A percentile compares a stretch with the other conserved stretches of the same genome.
Conservation (phyloP, 2,329 filamentous ascomycete genomes). For the Stemphylium beticola region DNA sequence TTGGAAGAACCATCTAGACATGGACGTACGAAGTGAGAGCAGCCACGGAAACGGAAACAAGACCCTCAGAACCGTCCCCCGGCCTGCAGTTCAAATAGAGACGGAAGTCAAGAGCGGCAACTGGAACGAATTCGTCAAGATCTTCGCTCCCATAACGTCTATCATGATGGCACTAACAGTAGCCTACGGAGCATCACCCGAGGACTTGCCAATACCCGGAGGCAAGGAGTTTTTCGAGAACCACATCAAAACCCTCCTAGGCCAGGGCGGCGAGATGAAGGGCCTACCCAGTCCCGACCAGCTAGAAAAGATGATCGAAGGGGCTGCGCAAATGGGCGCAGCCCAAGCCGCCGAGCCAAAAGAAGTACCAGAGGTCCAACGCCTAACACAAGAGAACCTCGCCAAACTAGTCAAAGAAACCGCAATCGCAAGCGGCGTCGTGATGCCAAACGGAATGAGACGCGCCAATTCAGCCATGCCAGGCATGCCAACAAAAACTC, state of each 20-base stretch:
- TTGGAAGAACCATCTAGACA: slow-evolving; percentile 51
- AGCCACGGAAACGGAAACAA: slow-evolving; percentile 39
- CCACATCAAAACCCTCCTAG: slow-evolving; percentile 41
- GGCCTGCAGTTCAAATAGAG: slow-evolving; percentile 53
- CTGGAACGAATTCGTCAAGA: slow-evolving; percentile 60
- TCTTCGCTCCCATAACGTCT: slow-evolving; percentile 59
- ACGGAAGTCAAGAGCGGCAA: slow-evolving; percentile 58
- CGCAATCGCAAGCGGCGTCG: slow-evolving; percentile 44
- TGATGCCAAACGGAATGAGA: slow-evolving; percentile 39
- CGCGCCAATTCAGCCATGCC: slow-evolving; percentile 39
- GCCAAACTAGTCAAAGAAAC: slow-evolving; percentile 48
- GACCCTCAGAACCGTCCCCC: slow-evolving; percentile 42
- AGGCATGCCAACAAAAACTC: slow-evolving; percentile 30
- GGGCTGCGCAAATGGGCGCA: slow-evolving; percentile 41
- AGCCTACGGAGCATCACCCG: slow-evolving; percentile 50
- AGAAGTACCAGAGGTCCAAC: slow-evolving; percentile 36
- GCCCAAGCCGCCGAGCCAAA: slow-evolving; percentile 36
- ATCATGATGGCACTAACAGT: slow-evolving; percentile 56
- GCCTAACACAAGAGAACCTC: slow-evolving; percentile 46
- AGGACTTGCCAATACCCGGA: slow-evolving; percentile 43
- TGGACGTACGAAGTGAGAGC: slow-evolving; percentile 33
- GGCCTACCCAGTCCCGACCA: slow-evolving; percentile 44
- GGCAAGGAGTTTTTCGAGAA: slow-evolving; percentile 45
- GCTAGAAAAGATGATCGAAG: slow-evolving; percentile 47
- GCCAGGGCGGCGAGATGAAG: slow-evolving; percentile 41